Evolutionary conservation across 306 rosid genomes (phyloP).

Genomic region (Cicer pinnatifidum): DNA sequence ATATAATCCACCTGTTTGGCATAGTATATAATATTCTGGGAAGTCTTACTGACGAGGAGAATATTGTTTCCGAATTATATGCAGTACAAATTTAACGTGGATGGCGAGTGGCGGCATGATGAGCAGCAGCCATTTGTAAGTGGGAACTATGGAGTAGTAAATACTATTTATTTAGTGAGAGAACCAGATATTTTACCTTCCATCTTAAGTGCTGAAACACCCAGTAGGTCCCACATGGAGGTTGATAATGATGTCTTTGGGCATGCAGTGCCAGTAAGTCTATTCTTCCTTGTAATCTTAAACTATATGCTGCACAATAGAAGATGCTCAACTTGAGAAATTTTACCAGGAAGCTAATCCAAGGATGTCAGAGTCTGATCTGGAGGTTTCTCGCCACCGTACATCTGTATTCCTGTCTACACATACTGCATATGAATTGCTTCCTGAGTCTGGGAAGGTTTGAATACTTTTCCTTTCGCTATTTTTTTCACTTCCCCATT

Average conservation of each 20-base stretch:
- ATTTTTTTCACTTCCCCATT: slow-evolving; percentile 14
- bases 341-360: slow-evolving; percentile 63
- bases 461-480: slow-evolving; percentile 52
- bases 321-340: slow-evolving; percentile 45
- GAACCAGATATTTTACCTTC: slow-evolving; percentile 58
- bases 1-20: slow-evolving; percentile 2
- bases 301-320: slow-evolving; percentile 44
- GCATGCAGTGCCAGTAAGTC: slow-evolving; percentile 52
- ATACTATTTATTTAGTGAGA: slow-evolving; percentile 59
- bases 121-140: slow-evolving; percentile 64
- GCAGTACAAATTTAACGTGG: slow-evolving; percentile 84
- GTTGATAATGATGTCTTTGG: slow-evolving; percentile 64
- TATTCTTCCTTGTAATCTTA: slow-evolving; percentile 31
- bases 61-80: slow-evolving; percentile 45
- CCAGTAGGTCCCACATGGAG: slow-evolving; percentile 76
- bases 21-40: slow-evolving; percentile 41
- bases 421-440: slow-evolving; percentile 73
- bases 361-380: slow-evolving; percentile 58
- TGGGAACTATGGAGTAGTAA: slow-evolving; percentile 70
- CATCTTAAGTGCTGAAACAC: slow-evolving; percentile 52
- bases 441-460: slow-evolving; percentile 98
- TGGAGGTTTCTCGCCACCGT: slow-evolving; percentile 72
- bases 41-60: slow-evolving; percentile 43
- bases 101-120: slow-evolving; percentile 87
- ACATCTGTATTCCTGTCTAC: slow-evolving; percentile 68